A percentile compares a stretch with the other conserved stretches of the same genome.
Evolutionary conservation across 2,329 filamentous ascomycete species (phyloP).

Genomic region (Penicillium digitatum): DNA sequence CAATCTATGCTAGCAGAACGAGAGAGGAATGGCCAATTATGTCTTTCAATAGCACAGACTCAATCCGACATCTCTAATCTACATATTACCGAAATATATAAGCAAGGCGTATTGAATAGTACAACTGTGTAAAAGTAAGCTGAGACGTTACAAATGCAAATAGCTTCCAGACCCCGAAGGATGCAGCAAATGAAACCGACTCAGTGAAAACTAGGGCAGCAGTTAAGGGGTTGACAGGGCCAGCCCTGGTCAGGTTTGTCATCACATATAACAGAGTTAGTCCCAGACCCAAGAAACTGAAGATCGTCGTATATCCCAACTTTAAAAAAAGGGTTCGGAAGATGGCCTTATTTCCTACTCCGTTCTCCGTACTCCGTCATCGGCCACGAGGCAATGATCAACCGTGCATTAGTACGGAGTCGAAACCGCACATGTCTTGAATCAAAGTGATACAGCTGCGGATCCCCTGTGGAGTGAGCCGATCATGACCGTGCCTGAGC

Average conservation of each 20-base stretch:
- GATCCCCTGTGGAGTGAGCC: slow-evolving; percentile 4
- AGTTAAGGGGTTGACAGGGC: too few species aligned
- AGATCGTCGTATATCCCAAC: background rate
- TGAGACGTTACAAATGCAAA: background rate
- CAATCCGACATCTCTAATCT: background rate
- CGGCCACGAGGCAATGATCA: background rate
- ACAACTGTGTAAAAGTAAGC: background rate
- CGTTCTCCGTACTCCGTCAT: background rate
- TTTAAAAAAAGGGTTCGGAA: background rate
- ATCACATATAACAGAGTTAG: background rate
- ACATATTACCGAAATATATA: background rate
- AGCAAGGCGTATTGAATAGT: background rate
- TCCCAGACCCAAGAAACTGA: background rate
- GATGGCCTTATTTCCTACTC: background rate
- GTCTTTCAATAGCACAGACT: too few species aligned
- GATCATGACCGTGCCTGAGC: background rate
- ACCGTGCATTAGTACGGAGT: background rate
- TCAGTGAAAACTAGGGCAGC: background rate
- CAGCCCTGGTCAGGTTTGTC: background rate
- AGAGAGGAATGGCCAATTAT: background rate
- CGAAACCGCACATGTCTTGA: background rate
- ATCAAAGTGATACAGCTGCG: background rate
- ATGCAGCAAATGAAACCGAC: background rate
- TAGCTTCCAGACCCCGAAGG: background rate
- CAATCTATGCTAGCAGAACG: background rate